phyloP scores from a whole-genome alignment of 2,329 filamentous ascomycete species.

The Phaeosphaeria sp. region DNA sequence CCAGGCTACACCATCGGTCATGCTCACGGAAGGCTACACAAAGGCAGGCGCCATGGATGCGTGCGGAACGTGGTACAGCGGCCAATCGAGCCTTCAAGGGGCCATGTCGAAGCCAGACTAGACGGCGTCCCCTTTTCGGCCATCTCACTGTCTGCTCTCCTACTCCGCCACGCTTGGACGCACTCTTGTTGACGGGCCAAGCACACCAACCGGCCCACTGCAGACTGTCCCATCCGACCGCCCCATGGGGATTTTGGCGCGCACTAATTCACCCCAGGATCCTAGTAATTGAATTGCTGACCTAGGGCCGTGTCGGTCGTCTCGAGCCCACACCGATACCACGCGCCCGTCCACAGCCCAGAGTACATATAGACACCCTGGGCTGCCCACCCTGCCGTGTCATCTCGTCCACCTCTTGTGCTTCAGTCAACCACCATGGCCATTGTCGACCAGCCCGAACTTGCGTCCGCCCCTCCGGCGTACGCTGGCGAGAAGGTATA shows the following conservation, averaged over 20 bases:
- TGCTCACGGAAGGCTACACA: constrained; percentile 3
- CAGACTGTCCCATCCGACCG: constrained; percentile 40
- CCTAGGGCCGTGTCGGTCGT: constrained; percentile 12
- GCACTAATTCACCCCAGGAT: constrained; percentile 15
- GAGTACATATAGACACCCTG: constrained; percentile 42
- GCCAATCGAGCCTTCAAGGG: constrained; percentile 20
- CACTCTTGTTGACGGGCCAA: constrained; percentile 28
- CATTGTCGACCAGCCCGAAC: constrained; percentile 17
- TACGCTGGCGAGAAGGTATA: constrained; percentile 25
- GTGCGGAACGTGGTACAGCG: constrained; percentile 30
- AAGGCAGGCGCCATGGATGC: background rate
- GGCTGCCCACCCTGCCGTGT: constrained; percentile 16
- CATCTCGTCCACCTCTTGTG: constrained; percentile 21
- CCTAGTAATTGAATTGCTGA: constrained; percentile 18
- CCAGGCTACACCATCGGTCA: background rate
- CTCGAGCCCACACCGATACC: constrained; percentile 1
- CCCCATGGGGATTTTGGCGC: constrained; percentile 43
- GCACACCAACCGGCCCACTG: constrained; percentile 27
- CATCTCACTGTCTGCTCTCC: constrained; percentile 3
- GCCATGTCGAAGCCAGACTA: constrained; percentile 3
- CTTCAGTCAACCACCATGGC: constrained; percentile 35
- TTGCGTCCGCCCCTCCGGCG: constrained; percentile 15
- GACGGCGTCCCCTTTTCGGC: constrained; percentile 14
- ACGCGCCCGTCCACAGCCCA: constrained; percentile 4
- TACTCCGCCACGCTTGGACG: constrained; percentile 37